Percentiles rank a stretch among this genome's conserved stretches.
Conservation (phyloP, 2,329 filamentous ascomycete genomes). For the Fusarium sp. region DNA sequence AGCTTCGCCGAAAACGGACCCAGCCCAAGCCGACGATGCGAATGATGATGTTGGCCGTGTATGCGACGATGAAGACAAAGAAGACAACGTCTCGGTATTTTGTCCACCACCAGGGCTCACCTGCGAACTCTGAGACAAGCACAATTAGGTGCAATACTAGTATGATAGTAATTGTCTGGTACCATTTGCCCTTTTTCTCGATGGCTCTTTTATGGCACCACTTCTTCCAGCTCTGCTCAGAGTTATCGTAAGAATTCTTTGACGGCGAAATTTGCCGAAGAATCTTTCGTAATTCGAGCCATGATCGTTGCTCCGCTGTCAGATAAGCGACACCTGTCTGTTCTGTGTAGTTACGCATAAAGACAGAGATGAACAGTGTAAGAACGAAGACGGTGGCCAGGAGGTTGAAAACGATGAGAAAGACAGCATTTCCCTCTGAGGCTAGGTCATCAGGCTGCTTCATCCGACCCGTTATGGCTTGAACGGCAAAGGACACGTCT, state of each 20-base stretch:
- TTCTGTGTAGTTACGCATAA: slow-evolving; percentile 99
- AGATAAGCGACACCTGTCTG: slow-evolving; percentile 97
- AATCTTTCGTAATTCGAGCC: slow-evolving; percentile 94
- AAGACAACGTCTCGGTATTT: slow-evolving; percentile 80
- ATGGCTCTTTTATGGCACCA: slow-evolving; percentile 97
- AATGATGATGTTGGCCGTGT: slow-evolving; percentile 84
- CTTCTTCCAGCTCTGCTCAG: slow-evolving; percentile 82
- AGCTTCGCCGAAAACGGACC: slow-evolving; percentile 90
- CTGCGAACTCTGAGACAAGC: slow-evolving; percentile 86
- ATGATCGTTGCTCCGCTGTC: slow-evolving; percentile 94
- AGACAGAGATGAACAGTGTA: slow-evolving; percentile 97
- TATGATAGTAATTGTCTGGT: slow-evolving; percentile 81
- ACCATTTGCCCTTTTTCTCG: slow-evolving; percentile 94
- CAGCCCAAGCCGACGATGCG: slow-evolving; percentile 91
- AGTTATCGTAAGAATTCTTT: slow-evolving; percentile 86
- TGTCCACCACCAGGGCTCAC: slow-evolving; percentile 79
- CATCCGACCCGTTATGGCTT: slow-evolving; percentile 82
- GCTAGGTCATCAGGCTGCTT: slow-evolving; percentile 77
- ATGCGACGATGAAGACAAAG: slow-evolving; percentile 83
- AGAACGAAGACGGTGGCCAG: slow-evolving; percentile 96
- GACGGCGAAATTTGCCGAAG: slow-evolving; percentile 94
- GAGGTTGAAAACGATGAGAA: slow-evolving; percentile 97
- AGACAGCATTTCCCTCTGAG: slow-evolving; percentile 87
- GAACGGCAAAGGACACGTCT: slow-evolving; percentile 87
- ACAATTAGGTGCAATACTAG: slow-evolving; percentile 86